Evolutionary conservation across 352 stramenopile genomes (phyloP).

Genomic region (Globisporangium spiculum): DNA sequence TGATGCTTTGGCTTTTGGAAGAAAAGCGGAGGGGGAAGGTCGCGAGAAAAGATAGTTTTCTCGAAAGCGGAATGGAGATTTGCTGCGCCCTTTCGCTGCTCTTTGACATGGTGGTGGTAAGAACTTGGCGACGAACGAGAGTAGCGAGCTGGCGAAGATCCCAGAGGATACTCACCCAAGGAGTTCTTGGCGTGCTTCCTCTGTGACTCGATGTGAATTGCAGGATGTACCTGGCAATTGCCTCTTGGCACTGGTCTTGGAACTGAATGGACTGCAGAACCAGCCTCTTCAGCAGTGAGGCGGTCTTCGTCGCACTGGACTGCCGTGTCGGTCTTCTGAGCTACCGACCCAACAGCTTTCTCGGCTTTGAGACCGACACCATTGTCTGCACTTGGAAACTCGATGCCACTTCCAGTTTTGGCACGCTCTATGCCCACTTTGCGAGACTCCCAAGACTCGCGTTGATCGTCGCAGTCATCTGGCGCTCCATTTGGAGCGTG

Average conservation of each 20-base stretch:
- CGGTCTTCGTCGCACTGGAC: slow-evolving; percentile 33
- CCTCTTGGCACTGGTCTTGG: neutral
- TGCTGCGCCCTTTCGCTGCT: neutral
- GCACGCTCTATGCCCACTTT: neutral
- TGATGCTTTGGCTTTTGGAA: slow-evolving; percentile 32
- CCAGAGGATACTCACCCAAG: neutral
- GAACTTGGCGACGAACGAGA: neutral
- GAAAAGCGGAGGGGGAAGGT: slow-evolving; percentile 43
- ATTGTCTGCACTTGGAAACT: neutral
- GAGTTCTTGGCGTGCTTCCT: neutral
- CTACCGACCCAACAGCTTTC: neutral
- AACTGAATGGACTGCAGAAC: neutral
- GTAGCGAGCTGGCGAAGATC: neutral
- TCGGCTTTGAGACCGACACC: neutral
- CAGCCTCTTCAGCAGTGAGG: neutral
- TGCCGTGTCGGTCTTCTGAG: slow-evolving; percentile 20
- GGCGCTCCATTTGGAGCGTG: too few species aligned
- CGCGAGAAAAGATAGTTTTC: slow-evolving; percentile 4
- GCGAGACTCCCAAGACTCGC: neutral
- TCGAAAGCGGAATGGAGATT: neutral
- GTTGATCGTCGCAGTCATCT: too few species aligned
- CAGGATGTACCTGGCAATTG: neutral
- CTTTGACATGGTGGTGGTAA: neutral
- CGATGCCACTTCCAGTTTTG: neutral
- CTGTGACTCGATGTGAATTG: slow-evolving; percentile 6